Percentiles rank a stretch among this genome's conserved stretches.
phyloP scores from a whole-genome alignment of 305 asterid genomes.

The Plantago lanceolata region DNA sequence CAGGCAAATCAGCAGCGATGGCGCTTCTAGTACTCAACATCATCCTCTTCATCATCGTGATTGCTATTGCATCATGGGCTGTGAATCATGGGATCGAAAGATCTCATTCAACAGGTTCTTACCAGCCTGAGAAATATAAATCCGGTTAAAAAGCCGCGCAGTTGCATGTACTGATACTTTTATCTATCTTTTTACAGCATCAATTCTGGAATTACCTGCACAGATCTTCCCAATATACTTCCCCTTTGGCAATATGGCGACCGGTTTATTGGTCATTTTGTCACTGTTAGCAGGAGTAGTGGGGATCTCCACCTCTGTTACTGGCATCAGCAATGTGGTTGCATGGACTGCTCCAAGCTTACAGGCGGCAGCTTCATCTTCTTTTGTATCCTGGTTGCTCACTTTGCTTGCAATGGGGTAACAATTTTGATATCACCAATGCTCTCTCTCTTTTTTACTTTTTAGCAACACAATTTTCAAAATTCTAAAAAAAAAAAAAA shows the following conservation, averaged over 20 bases:
- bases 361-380: conserved; percentile 74
- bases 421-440: conserved; percentile 10
- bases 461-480: background rate
- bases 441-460: background rate
- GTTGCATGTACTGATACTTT: background rate
- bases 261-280: conserved; percentile 67
- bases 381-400: conserved; percentile 60
- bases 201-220: conserved; percentile 48
- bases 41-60: conserved; percentile 59
- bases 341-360: conserved; percentile 58
- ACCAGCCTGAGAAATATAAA: background rate
- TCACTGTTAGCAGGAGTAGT: conserved; percentile 79
- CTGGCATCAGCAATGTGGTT: conserved; percentile 48
- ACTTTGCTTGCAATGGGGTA: conserved; percentile 96
- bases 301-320: conserved; percentile 68
- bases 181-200: conserved; percentile 47
- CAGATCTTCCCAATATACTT: conserved; percentile 64
- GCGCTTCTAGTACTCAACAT: conserved; percentile 46
- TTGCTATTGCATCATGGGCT: conserved; percentile 67
- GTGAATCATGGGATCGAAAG: conserved; percentile 64
- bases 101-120: conserved; percentile 49
- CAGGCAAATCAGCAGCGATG: conserved; percentile 73
- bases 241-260: conserved; percentile 88
- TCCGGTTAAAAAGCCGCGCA: background rate
- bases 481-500: no score